Base-by-base conservation (phyloP, 306 rosid species). In the Pterocarpus santalinus region DNA sequence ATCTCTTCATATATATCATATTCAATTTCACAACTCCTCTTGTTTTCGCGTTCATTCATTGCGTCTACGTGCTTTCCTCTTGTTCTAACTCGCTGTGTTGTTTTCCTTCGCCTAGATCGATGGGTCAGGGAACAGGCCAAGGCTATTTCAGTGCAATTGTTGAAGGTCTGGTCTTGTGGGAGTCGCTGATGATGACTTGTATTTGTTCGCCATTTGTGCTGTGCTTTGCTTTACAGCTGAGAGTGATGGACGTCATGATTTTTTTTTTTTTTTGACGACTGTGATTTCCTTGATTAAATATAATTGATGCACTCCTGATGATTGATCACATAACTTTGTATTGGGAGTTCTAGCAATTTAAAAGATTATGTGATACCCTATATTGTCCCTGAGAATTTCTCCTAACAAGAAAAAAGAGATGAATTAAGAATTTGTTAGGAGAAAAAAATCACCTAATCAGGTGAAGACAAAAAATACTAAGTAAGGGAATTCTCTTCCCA, bases 231-330 rank as follows among this genome's bases (percentile, higher is more conserved):
- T 4, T 7, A 5, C 10, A 8, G 7, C 16, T 4, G 60, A 53
- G 60, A 53, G 5, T 13, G 6, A 0, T 51, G 16, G 5, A 13
- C 16, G 56, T 4, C 10, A 1, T 14, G 60, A 53, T 3, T 5
- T 4, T 14, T 53, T 47, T 3, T 5, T 4, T 14, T 53, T 47
- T 6, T n/a, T 0, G 3, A 9, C 4, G 2, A 53, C 22, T 53
- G 60, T 53, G 60, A 53, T 53, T 53, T 15, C 60, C 28, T 53
- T 53, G 60, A 53, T 53, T 53, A 53, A 53, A 15, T 53, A 53
- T 15, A n/a, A n/a, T 7, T 2, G 60, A 15, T 4, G 60, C 8
- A n/a, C 28, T 15, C 8, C 15, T 12, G 2, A n/a, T 53, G 4
- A 5, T 3, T 11, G 6, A 11, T 53, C 6, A 53, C 60, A 53